Percentiles rank a stretch among this genome's conserved stretches.
Conservation (phyloP, 2,329 filamentous ascomycete genomes). For the Alternaria triticimaculans region DNA sequence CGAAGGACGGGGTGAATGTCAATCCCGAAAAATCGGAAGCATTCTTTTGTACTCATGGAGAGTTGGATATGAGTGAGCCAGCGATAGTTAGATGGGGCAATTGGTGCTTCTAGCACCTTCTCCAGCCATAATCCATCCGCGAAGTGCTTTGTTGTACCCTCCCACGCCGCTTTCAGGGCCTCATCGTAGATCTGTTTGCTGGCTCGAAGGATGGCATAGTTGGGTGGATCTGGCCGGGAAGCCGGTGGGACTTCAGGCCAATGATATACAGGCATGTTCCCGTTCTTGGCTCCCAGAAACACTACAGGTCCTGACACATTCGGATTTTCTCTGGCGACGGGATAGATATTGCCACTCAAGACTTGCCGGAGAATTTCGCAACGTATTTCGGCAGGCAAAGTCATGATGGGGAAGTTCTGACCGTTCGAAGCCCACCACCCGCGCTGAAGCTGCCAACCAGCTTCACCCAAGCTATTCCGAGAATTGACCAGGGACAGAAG, state of each 20-base stretch:
- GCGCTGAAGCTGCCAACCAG: neutral
- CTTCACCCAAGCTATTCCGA: accelerated
- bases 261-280: no score
- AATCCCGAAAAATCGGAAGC: no score
- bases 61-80: no score
- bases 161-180: neutral
- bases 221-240: neutral
- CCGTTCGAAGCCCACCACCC: neutral
- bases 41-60: no score
- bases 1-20: no score
- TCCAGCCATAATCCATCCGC: no score
- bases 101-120: no score
- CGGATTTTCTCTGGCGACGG: no score
- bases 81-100: no score
- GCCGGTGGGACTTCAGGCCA: no score
- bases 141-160: neutral
- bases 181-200: neutral
- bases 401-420: neutral
- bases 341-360: neutral
- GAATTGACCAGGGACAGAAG: neutral
- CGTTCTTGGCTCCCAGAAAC: no score
- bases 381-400: neutral
- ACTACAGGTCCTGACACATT: no score
- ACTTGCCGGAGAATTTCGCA: neutral
- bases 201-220: neutral